Base-by-base conservation (phyloP, 2,329 filamentous ascomycete species). In the Macrophomina tecta region DNA sequence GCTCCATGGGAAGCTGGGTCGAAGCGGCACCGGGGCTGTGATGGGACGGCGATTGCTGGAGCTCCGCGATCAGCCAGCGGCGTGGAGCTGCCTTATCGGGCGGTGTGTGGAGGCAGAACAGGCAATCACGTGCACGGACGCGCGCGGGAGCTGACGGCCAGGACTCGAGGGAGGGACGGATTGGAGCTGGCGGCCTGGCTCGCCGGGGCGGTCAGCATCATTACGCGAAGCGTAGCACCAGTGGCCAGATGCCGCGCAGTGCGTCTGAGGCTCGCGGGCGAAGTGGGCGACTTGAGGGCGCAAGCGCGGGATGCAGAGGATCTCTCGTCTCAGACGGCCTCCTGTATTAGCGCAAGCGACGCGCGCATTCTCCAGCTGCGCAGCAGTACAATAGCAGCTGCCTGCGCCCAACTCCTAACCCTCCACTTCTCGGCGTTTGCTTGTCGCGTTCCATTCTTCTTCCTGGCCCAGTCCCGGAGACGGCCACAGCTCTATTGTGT, bases 1-100 rank as follows among this genome's bases (percentile, higher is more conserved):
- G 91, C 81, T 92, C 91, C 91, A 94, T 94, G 55, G n/a, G 71
- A 38, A 34, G 52, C 42, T 38, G 30, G n/a, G 12, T 23, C 7
- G 58, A 51, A 36, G 40, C 28, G 40, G 18, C n/a, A 28, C 55
- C 45, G 40, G 38, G 9, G 51, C 5, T 5, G 46, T 16, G 32
- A 28, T 53, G 28, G 8, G 23, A 9, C 34, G 28, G 36, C 34
- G 49, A n/a, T 34, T 30, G 61, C 45, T 34, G 38, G 34, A 48
- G 58, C 46, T 49, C 18, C 49, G 40, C 12, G 53, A 63, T 64
- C 67, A 68, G 64, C 60, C 64, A 68, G 65, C 67, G 66, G 64
- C 60, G 46, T 52, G 46, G 66, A 42, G 58, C 49, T 6, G 55
- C 48, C 42, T 30, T 61, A 28, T 16, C 28, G 42, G 58, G 58